Base-by-base conservation (phyloP, 768 basidiomycete species). In the Kwoniella heveanensis region DNA sequence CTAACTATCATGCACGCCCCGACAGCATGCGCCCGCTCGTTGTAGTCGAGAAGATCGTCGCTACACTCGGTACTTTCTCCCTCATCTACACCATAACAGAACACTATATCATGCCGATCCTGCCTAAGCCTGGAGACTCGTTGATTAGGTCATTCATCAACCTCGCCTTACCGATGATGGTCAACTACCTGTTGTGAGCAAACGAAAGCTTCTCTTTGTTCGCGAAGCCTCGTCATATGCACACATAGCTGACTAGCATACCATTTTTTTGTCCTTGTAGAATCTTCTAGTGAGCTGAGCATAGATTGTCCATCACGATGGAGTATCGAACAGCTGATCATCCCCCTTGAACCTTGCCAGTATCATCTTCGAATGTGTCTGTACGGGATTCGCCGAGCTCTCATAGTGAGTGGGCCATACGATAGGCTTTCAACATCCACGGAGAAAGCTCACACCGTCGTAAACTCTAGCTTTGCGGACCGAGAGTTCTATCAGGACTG, bases 401-500 rank as follows among this genome's bases (percentile, higher is more conserved):
- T 91, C 91, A 6, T 89, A 85, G 91, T 92, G 70, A 62, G 79
- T 68, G 13, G 17, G 75, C 87, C 78, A 24, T 9, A 51, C 54
- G 67, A 60, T 70, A 25, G 54, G 46, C 19, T n/a, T n/a, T n/a
- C n/a, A n/a, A n/a, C n/a, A n/a, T n/a, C n/a, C n/a, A n/a, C n/a
- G n/a, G n/a, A n/a, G n/a, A 27, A 10, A 15, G 54, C 15, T 19
- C 7, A 32, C 32, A 13, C 7, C 13, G 1, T 29, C 7, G 3
- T 19, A 0, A 36, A 2, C 19, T 6, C 25, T 66, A 92, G 91
- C 77, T 99, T 99, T 75, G 91, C 92, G n/a, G 95, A 99, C 77
- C 85, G 95, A 50, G 89, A 92, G 69, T 99, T 98, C 80, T 99
- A 98, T 77, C 91, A 93, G 80, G 95, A 96, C 78, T 97, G 94